Evolutionary conservation across 208 protist genomes (phyloP), one percentile per base, ranked within the genome.

Genomic region (Leishmania mexicana): DNA sequence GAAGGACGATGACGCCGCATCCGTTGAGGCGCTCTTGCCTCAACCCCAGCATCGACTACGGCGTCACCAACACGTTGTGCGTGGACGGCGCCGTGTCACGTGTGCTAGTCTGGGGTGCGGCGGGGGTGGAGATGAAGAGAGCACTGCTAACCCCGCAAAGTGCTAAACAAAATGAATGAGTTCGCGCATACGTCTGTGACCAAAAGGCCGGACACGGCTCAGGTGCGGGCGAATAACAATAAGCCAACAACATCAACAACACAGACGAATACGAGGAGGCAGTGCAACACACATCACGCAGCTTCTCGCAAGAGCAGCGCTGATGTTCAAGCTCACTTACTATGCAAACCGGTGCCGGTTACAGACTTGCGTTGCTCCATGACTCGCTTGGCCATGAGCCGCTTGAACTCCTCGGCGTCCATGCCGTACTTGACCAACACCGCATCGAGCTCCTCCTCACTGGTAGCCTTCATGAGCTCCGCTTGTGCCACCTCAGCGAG

Each of bases 401-500:
- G 86, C 81, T 94, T 91, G 70, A 96, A 93, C 10, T 89, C 77
- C 17, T 95, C 87, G 2, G 85, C 83, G 62, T 91, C 83, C 62
- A 97, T 91, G 49, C 95, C 95, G 75, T 97, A 98, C 88, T 97
- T 96, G 73, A 81, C 87, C 19, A 96, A 62, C 38, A 95, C 90
- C 17, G 65, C 75, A 51, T 95, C 84, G 35, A 93, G 86, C 42
- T 86, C 89, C 60, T 71, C 81, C 78, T 95, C 92, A 68, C 84
- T 91, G 70, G 86, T 24, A 28, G 85, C 82, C 49, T 76, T 62
- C 38, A 68, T 31, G n/a, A 95, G 45, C 81, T 97, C 95, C 11
- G 86, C 76, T 7, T 84, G 38, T 49, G 93, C 87, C 4, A 88
- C 90, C 24, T 85, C 89, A 10, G 92, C 85, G 28, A 98, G 85